A percentile compares a stretch with the other conserved stretches of the same genome.
Evolutionary conservation across 805 yeast genomes (phyloP).

Genomic region (Zygoascus biomembranicola): DNA sequence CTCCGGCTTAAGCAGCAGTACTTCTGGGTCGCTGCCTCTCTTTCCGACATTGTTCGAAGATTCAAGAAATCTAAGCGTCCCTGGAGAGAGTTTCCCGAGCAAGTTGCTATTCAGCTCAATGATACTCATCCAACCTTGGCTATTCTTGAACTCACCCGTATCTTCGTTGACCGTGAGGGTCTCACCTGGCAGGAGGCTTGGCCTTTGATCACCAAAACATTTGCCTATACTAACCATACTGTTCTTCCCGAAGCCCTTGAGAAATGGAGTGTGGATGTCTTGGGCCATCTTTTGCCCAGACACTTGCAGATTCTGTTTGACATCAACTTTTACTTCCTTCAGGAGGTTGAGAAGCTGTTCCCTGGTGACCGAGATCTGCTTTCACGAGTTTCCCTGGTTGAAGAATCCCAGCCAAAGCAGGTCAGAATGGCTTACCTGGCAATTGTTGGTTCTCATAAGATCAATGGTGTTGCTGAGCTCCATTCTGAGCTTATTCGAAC

Average conservation of each 20-base stretch:
- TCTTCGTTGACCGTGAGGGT: conserved; percentile 75
- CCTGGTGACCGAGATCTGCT: conserved; percentile 65
- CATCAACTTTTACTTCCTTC: conserved; percentile 70
- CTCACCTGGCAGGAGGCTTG: conserved; percentile 80
- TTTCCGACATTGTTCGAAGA: conserved; percentile 84
- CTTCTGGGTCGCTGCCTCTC: conserved; percentile 93
- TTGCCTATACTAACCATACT: conserved; percentile 92
- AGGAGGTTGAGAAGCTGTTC: conserved; percentile 64
- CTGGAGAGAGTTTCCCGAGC: conserved; percentile 78
- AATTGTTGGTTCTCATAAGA: conserved; percentile 84
- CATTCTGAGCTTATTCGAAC: conserved; percentile 87
- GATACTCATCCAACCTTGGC: conserved; percentile 95
- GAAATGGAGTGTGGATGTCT: conserved; percentile 85
- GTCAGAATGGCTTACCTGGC: conserved; percentile 92
- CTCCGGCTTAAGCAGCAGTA: conserved; percentile 90
- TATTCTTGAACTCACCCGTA: conserved; percentile 79
- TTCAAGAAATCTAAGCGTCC: conserved; percentile 69
- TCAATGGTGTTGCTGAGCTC: conserved; percentile 92
- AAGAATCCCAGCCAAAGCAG: conserved; percentile 71
- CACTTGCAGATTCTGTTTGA: conserved; percentile 87
- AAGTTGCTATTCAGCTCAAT: conserved; percentile 85
- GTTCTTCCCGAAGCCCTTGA: conserved; percentile 93
- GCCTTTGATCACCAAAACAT: conserved; percentile 69
- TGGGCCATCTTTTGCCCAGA: conserved; percentile 76
- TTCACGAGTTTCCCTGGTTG: conserved; percentile 70